A percentile compares a stretch with the other conserved stretches of the same genome.
These are phyloP conservation scores for Tulasnella sp. DNA, from an alignment of 768 basidiomycete genomes.

Conservation along the genomic window DNA sequence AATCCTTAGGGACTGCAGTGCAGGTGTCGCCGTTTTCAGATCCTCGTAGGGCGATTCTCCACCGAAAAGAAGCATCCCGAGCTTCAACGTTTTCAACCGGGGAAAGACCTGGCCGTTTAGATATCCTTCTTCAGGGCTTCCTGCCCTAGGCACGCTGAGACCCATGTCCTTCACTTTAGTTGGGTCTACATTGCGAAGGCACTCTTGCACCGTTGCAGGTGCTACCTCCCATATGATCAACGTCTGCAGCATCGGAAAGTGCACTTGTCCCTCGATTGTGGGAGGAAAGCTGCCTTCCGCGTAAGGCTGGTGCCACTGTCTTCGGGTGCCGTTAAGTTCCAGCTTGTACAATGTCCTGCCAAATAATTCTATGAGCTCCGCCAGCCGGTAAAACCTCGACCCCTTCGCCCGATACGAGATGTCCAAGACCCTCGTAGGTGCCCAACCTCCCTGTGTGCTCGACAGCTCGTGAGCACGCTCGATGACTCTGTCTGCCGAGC, in stretches of 20 bases:
- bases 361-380: background rate
- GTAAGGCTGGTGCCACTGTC: background rate
- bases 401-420: background rate
- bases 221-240: background rate
- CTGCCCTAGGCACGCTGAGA: background rate
- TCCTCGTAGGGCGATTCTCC: background rate
- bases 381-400: background rate
- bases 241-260: background rate
- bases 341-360: background rate
- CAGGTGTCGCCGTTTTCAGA: background rate
- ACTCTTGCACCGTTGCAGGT: background rate
- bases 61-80: background rate
- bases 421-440: background rate
- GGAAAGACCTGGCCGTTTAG: background rate
- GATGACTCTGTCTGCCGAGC: background rate
- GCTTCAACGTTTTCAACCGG: background rate
- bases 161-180: background rate
- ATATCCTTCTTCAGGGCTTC: background rate
- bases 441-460: background rate
- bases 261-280: background rate
- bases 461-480: background rate
- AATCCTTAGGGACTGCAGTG: background rate
- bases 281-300: background rate
- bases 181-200: background rate
- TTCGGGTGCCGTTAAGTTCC: background rate